These are phyloP conservation scores for Aspergillus hortae DNA, from an alignment of 2,329 filamentous ascomycete genomes.

Conservation along the genomic window DNA sequence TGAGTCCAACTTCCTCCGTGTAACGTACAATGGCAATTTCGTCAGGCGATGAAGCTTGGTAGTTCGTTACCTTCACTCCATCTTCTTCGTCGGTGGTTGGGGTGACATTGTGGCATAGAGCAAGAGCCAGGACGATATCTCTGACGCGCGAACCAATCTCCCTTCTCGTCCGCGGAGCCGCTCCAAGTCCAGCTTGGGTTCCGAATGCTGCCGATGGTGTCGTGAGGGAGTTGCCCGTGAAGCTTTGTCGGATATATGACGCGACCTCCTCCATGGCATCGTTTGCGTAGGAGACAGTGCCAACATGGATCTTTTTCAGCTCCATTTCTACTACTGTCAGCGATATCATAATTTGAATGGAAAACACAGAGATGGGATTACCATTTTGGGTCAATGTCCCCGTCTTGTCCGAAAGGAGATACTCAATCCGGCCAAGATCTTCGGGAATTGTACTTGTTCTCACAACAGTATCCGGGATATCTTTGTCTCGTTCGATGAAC, in stretches of 20 bases:
- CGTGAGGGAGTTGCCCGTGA: conserved; percentile 59
- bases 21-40: conserved; percentile 97
- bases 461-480: conserved; percentile 88
- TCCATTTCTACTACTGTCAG: conserved; percentile 70
- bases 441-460: conserved; percentile 97
- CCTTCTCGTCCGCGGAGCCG: conserved; percentile 76
- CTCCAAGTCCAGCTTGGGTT: conserved; percentile 53
- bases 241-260: conserved; percentile 80
- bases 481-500: conserved; percentile 88
- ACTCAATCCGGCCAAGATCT: conserved; percentile 92
- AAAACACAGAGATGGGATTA: conserved; percentile 27
- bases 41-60: conserved; percentile 95
- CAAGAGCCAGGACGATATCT: conserved; percentile 87
- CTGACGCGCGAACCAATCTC: conserved; percentile 92
- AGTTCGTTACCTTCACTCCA: conserved; percentile 73
- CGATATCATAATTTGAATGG: conserved; percentile 12
- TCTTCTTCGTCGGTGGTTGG: conserved; percentile 82
- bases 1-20: conserved; percentile 87
- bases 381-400: conserved; percentile 94
- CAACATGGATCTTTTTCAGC: conserved; percentile 97
- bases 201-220: conserved; percentile 72
- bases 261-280: conserved; percentile 98
- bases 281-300: conserved; percentile 95
- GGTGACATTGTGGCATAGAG: conserved; percentile 95
- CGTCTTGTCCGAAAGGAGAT: conserved; percentile 93